phyloP scores from a whole-genome alignment of 2,329 filamentous ascomycete genomes.

The Alternaria panax region DNA sequence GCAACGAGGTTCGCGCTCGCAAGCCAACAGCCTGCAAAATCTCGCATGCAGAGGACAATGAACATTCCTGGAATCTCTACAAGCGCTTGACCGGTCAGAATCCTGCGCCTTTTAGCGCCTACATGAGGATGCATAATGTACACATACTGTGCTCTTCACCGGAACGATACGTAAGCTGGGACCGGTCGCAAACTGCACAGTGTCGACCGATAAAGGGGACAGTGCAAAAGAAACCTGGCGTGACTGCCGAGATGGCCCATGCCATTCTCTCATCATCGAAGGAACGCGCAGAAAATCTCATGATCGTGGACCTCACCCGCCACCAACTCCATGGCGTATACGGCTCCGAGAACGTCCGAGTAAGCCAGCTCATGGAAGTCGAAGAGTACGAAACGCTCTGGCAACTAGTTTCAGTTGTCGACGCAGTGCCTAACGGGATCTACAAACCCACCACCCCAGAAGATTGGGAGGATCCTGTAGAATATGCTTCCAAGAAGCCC shows the following conservation, averaged over 20 bases:
- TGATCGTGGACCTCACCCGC: constrained; percentile 97
- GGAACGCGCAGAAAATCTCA: constrained; percentile 93
- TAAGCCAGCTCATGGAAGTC: constrained; percentile 81
- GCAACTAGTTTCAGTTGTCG: constrained; percentile 88
- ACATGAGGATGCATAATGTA: constrained; percentile 67
- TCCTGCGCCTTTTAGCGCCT: constrained; percentile 85
- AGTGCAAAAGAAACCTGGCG: constrained; percentile 75
- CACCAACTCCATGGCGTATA: constrained; percentile 90
- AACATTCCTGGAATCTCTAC: constrained; percentile 72
- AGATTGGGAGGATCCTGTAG: constrained; percentile 42
- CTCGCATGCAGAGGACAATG: constrained; percentile 43
- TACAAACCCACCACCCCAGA: constrained; percentile 38
- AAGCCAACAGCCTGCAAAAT: constrained; percentile 32
- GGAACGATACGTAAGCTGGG: constrained; percentile 83
- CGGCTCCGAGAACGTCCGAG: constrained; percentile 74
- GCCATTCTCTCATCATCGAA: constrained; percentile 79
- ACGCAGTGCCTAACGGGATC: constrained; percentile 60
- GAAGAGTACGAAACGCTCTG: constrained; percentile 93
- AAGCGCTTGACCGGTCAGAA: constrained; percentile 73
- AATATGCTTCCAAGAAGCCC: constrained; percentile 25
- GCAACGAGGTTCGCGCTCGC: constrained; percentile 66
- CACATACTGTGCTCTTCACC: constrained; percentile 85
- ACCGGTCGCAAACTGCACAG: constrained; percentile 67
- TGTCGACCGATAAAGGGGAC: constrained; percentile 98
- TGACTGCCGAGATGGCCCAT: constrained; percentile 76